Base-by-base conservation (phyloP, 495 filamentous ascomycete genomes). In the Mycothermus thermophilus region DNA sequence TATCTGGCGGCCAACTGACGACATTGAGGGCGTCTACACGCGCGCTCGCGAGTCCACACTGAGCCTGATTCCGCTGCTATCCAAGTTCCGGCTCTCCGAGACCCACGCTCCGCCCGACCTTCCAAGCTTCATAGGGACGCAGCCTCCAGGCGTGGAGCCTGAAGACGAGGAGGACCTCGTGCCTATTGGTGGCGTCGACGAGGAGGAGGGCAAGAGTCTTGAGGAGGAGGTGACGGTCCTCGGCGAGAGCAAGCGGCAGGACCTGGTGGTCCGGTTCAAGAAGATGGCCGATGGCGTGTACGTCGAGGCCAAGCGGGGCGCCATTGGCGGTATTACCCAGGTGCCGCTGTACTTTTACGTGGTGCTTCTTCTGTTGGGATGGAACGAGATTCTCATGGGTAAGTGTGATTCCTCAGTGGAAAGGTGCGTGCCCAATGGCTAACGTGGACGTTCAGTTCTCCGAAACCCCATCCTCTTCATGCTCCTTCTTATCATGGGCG, bases 261-360 rank as follows among this genome's bases (percentile, higher is more conserved):
- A 96, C 56, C 69, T 96, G 35, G 79, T 81, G 9, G 77, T 86
- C n/a, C 69, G 90, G 41, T 97, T 97, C 63, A 94, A 93, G 69
- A 94, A 95, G 64, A 83, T 81, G 42, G 90, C 90, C 11, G 90
- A 97, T 51, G 90, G 85, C 0, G 86, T 97, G 2, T 97, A 88
- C 44, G 86, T 97, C 26, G 90, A 97, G 58, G 90, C 90, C 21
- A 96, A 95, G 68, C 72, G 90, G 29, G 83, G 85, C 58, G 88
- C 90, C 22, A 93, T 96, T 50, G 90, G 90, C 27, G 86, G 88
- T 38, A 80, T 97, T 44, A 83, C 84, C 3, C 86, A 96, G 59
- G 80, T 96, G 37, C 90, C 90, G 13, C 51, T 93, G 35, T 96
- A 93, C 56, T 94, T 96, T 54, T 97, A 93, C 44, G 88, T 73